Conservation (phyloP, 805 yeast genomes). For the Barnettozyma wickerhamii region DNA sequence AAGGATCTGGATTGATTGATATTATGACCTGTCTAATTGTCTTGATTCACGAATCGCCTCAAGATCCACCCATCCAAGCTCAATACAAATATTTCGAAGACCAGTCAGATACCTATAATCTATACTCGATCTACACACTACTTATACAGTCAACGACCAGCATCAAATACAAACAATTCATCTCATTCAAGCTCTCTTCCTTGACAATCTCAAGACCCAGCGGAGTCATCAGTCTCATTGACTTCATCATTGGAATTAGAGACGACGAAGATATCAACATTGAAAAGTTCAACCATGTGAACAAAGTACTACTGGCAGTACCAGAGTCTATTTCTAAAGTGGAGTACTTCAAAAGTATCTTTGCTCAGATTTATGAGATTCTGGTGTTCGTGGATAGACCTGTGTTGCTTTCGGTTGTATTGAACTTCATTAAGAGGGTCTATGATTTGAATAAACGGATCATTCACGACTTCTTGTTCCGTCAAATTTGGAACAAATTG, state of each 20-base stretch:
- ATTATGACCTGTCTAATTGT: slow-evolving; percentile 45
- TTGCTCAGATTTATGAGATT: slow-evolving; percentile 57
- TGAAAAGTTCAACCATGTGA: slow-evolving; percentile 62
- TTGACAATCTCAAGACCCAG: slow-evolving; percentile 56
- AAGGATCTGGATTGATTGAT: slow-evolving; percentile 67
- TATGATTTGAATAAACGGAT: slow-evolving; percentile 47
- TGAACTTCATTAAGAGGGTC: slow-evolving; percentile 48
- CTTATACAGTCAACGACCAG: slow-evolving; percentile 48
- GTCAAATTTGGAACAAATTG: slow-evolving; percentile 42
- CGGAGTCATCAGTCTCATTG: slow-evolving; percentile 73
- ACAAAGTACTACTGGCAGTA: slow-evolving; percentile 57
- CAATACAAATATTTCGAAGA: slow-evolving; percentile 32
- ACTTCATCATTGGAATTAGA: slow-evolving; percentile 71
- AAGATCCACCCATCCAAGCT: background rate
- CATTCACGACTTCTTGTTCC: slow-evolving; percentile 55
- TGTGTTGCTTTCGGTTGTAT: slow-evolving; percentile 49
- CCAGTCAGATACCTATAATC: slow-evolving; percentile 60
- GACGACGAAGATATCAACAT: slow-evolving; percentile 65
- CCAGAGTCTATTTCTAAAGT: slow-evolving; percentile 47
- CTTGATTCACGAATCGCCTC: slow-evolving; percentile 25
- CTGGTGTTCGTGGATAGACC: slow-evolving; percentile 60
- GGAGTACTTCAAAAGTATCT: slow-evolving; percentile 54
- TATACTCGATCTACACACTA: slow-evolving; percentile 57
- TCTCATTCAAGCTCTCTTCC: slow-evolving; percentile 46
- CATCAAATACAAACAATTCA: slow-evolving; percentile 39